Percentiles rank a stretch among this genome's conserved stretches.
phyloP scores from a whole-genome alignment of 805 yeast species.

The Kodamaea jinghongensis region DNA sequence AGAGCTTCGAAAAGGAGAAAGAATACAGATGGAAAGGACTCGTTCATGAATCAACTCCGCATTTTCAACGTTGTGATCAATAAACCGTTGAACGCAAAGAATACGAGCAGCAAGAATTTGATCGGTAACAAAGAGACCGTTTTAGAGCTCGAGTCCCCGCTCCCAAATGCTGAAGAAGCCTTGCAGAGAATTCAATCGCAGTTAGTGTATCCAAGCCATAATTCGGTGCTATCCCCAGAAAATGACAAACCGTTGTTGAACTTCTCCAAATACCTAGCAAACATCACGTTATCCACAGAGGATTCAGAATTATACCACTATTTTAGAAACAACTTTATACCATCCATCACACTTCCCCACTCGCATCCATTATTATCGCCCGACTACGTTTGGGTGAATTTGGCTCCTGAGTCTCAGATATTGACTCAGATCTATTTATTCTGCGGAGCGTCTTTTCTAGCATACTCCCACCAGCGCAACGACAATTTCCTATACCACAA shows the following conservation, averaged over 20 bases:
- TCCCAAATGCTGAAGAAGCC: neutral
- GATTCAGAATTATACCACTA: constrained; percentile 12
- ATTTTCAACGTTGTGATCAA: constrained; percentile 7
- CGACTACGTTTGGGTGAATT: constrained; percentile 34
- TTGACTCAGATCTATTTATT: constrained; percentile 42
- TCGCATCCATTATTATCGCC: constrained; percentile 17
- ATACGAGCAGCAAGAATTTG: neutral
- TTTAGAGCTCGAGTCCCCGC: neutral
- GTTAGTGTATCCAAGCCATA: too few species aligned
- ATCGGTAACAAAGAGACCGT: constrained; percentile 4
- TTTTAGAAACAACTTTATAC: constrained; percentile 14
- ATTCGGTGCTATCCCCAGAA: too few species aligned
- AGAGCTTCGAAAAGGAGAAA: constrained; percentile 2
- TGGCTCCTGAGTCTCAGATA: constrained; percentile 57
- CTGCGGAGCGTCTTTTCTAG: constrained; percentile 15
- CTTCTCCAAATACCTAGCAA: constrained; percentile 9
- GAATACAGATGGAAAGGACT: neutral
- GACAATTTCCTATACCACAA: constrained; percentile 5
- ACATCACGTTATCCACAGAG: constrained; percentile 5
- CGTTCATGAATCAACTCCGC: constrained; percentile 2
- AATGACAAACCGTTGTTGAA: too few species aligned
- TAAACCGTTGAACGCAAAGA: constrained; percentile 3
- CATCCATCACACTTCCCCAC: constrained; percentile 15
- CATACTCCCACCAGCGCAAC: constrained; percentile 14
- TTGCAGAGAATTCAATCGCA: neutral